Evolutionary conservation across 768 basidiomycete species (phyloP).

Genomic region (Russula earlei): DNA sequence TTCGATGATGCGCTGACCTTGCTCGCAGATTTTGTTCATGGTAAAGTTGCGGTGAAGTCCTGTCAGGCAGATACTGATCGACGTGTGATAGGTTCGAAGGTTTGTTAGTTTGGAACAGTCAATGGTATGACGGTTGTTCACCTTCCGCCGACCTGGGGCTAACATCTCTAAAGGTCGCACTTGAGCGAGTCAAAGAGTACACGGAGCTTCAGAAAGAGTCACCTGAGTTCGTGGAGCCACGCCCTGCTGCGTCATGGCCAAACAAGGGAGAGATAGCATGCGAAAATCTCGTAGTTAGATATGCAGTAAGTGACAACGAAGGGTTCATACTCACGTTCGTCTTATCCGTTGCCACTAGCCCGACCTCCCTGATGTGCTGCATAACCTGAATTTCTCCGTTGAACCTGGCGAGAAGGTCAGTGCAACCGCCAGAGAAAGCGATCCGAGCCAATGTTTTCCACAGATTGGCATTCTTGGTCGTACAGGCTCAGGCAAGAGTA

Average conservation of each 20-base stretch:
- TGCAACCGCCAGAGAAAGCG: not conserved
- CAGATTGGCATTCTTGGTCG: conserved; percentile 65
- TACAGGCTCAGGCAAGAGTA: conserved; percentile 66
- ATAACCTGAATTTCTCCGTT: conserved; percentile 66
- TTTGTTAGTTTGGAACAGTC: conserved; percentile 87
- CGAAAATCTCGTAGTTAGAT: conserved; percentile 66
- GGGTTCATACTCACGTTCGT: not conserved
- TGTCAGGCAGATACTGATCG: conserved; percentile 1
- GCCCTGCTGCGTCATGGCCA: conserved; percentile 79
- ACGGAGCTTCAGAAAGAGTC: conserved; percentile 70
- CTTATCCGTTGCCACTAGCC: conserved; percentile 38
- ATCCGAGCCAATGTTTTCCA: conserved; percentile 1
- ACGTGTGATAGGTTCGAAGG: conserved; percentile 44
- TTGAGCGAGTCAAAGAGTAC: conserved; percentile 89
- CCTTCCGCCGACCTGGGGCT: not conserved
- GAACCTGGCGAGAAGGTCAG: conserved; percentile 66
- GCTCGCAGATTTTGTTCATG: conserved; percentile 30
- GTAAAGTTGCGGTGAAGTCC: not conserved
- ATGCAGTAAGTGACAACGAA: conserved; percentile 47
- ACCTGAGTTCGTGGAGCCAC: conserved; percentile 76
- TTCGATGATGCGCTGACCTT: conserved; percentile 19
- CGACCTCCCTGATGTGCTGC: conserved; percentile 79
- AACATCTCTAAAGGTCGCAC: conserved; percentile 47
- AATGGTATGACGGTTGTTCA: conserved; percentile 46
- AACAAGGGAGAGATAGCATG: conserved; percentile 56